A percentile compares a stretch with the other conserved stretches of the same genome.
phyloP scores from a whole-genome alignment of 371 early-diverging fungal species.

The Zychaea mexicana region DNA sequence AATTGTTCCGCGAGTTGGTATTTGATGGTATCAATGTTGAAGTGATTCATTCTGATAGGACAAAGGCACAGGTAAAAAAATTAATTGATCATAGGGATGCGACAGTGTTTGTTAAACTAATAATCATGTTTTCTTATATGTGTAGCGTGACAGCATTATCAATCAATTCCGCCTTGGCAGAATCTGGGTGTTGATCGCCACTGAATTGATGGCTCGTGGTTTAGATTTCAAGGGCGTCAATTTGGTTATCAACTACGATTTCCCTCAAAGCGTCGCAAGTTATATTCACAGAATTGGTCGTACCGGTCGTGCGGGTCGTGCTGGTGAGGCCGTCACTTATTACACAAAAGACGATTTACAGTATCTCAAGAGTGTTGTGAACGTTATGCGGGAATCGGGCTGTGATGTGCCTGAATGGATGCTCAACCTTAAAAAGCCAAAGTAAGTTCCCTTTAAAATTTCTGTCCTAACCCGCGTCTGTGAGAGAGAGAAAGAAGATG shows the following conservation, averaged over 20 bases:
- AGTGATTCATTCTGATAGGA: slow-evolving; percentile 92
- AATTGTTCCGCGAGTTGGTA: slow-evolving; percentile 91
- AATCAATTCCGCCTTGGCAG: slow-evolving; percentile 88
- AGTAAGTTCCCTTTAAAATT: slow-evolving; percentile 27
- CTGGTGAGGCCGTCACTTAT: slow-evolving; percentile 83
- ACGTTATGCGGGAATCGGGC: slow-evolving; percentile 95
- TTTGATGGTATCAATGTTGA: slow-evolving; percentile 97
- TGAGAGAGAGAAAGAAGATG: not conserved
- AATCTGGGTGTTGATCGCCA: slow-evolving; percentile 95
- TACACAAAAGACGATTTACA: slow-evolving; percentile 93
- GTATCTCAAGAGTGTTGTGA: slow-evolving; percentile 88
- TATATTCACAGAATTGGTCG: slow-evolving; percentile 95
- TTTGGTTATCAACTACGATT: slow-evolving; percentile 95
- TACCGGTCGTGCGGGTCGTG: slow-evolving; percentile 89
- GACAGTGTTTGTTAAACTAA: not conserved
- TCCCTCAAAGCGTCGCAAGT: slow-evolving; percentile 90
- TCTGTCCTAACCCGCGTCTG: too few species aligned
- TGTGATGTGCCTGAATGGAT: slow-evolving; percentile 98
- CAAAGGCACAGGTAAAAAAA: slow-evolving; percentile 80
- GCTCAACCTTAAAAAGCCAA: slow-evolving; percentile 82
- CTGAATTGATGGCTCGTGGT: slow-evolving; percentile 97
- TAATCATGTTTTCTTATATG: not conserved
- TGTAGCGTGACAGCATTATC: slow-evolving; percentile 84
- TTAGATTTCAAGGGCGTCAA: slow-evolving; percentile 94
- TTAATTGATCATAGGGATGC: too few species aligned